These are phyloP conservation scores for Echium plantagineum DNA, from an alignment of 257 asterid species.

Conservation along the genomic window DNA sequence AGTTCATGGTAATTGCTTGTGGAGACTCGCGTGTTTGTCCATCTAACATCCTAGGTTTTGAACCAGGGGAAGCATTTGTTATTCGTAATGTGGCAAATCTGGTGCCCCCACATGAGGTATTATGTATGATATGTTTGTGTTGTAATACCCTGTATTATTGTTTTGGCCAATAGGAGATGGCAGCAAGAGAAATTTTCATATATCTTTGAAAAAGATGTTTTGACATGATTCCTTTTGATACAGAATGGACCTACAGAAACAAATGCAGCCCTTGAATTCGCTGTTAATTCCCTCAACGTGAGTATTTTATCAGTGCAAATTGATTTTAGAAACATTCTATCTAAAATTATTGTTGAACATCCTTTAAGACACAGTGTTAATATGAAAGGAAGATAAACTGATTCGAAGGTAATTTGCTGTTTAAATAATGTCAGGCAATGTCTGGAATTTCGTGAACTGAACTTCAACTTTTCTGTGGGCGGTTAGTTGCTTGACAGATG, in stretches of 20 bases:
- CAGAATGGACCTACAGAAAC: slow-evolving; percentile 94
- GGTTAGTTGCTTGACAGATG: not conserved
- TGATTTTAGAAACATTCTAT: not conserved
- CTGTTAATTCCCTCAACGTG: slow-evolving; percentile 83
- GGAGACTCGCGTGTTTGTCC: slow-evolving; percentile 98
- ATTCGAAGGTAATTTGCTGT: too few species aligned
- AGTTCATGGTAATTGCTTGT: slow-evolving; percentile 98
- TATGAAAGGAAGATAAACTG: too few species aligned
- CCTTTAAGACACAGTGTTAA: not conserved
- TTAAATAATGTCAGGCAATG: not conserved
- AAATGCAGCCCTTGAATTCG: slow-evolving; percentile 94
- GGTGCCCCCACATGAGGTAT: slow-evolving; percentile 87
- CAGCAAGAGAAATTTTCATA: not conserved
- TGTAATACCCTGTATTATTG: not conserved
- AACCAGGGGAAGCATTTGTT: slow-evolving; percentile 93
- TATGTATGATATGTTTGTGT: not conserved
- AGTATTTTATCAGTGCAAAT: slow-evolving; percentile 10
- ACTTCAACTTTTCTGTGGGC: not conserved
- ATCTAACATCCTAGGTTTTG: slow-evolving; percentile 74
- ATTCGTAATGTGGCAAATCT: slow-evolving; percentile 88
- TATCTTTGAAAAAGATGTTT: not conserved
- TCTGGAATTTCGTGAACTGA: not conserved
- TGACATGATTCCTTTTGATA: slow-evolving; percentile 17
- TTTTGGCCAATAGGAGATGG: not conserved
- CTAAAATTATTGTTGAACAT: not conserved